phyloP scores from a whole-genome alignment of 1,284 basidiomycete genomes.

The Fomes fomentarius region DNA sequence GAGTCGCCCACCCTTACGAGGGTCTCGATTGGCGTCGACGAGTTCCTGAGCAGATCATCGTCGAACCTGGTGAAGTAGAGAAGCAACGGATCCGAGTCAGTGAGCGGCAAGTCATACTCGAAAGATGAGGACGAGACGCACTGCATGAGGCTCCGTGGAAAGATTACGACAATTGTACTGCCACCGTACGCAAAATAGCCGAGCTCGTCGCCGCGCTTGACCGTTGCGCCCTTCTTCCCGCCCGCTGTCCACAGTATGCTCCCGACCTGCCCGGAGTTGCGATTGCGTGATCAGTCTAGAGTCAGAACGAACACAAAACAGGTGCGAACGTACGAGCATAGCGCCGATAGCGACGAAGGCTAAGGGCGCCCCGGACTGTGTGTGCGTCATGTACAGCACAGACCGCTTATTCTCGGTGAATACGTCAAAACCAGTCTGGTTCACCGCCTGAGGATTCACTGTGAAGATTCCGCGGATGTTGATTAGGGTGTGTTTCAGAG shows the following conservation, averaged over 20 bases:
- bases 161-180: conserved; percentile 69
- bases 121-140: conserved; percentile 32
- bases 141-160: conserved; percentile 60
- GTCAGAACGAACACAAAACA: not conserved
- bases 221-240: conserved; percentile 33
- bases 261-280: conserved; percentile 20
- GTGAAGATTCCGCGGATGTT: conserved; percentile 9
- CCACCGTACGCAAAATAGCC: conserved; percentile 74
- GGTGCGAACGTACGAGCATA: conserved; percentile 50
- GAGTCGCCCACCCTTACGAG: conserved; percentile 58
- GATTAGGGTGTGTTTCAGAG: too few relatives aligned
- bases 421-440: conserved; percentile 70
- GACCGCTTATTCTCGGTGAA: conserved; percentile 74
- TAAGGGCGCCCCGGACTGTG: conserved; percentile 45
- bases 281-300: too few relatives aligned
- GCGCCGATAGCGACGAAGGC: conserved; percentile 70
- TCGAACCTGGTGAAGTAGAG: too few relatives aligned
- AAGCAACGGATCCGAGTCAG: too few relatives aligned
- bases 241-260: conserved; percentile 34
- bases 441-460: conserved; percentile 85
- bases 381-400: conserved; percentile 55
- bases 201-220: conserved; percentile 60
- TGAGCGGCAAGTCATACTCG: not conserved
- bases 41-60: conserved; percentile 65
- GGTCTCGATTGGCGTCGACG: conserved; percentile 67